phyloP scores from a whole-genome alignment of 441 rosid genomes.

The Jatropha podagrica region DNA sequence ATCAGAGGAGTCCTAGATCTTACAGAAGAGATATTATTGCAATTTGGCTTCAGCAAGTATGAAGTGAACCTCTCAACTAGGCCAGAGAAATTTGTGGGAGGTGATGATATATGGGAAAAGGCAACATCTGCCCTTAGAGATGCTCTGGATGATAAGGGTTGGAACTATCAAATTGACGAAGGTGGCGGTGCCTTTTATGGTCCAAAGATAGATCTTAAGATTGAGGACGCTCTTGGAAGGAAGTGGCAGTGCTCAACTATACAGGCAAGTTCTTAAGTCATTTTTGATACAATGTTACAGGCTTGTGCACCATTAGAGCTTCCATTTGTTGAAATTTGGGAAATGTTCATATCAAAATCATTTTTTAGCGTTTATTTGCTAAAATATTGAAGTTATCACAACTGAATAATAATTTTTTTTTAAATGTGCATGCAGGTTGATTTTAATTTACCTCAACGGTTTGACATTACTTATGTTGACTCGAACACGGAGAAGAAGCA shows the following conservation, averaged over 20 bases:
- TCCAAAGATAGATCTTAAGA: slow-evolving; percentile 94
- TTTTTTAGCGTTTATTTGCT: background rate
- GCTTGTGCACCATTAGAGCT: background rate
- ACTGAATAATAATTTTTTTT: background rate
- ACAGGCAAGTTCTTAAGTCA: slow-evolving; percentile 47
- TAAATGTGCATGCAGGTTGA: slow-evolving; percentile 60
- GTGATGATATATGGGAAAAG: slow-evolving; percentile 83
- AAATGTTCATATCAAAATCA: background rate
- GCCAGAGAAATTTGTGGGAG: slow-evolving; percentile 88
- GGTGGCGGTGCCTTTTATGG: slow-evolving; percentile 99
- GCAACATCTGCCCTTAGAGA: slow-evolving; percentile 79
- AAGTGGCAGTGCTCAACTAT: slow-evolving; percentile 99
- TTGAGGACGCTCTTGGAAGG: slow-evolving; percentile 94
- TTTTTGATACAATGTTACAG: background rate
- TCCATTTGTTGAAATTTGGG: background rate
- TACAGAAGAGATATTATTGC: slow-evolving; percentile 75
- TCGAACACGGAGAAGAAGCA: slow-evolving; percentile 72
- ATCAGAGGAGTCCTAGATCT: slow-evolving; percentile 88
- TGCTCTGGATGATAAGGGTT: slow-evolving; percentile 88
- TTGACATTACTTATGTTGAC: slow-evolving; percentile 83
- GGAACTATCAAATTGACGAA: slow-evolving; percentile 87
- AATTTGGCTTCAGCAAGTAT: slow-evolving; percentile 77
- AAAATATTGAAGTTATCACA: background rate
- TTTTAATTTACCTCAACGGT: slow-evolving; percentile 83
- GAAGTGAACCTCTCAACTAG: slow-evolving; percentile 90